Percentiles rank a stretch among this genome's conserved stretches.
Conservation (phyloP, 1,284 basidiomycete species). For the Xerocomus amazonicus region DNA sequence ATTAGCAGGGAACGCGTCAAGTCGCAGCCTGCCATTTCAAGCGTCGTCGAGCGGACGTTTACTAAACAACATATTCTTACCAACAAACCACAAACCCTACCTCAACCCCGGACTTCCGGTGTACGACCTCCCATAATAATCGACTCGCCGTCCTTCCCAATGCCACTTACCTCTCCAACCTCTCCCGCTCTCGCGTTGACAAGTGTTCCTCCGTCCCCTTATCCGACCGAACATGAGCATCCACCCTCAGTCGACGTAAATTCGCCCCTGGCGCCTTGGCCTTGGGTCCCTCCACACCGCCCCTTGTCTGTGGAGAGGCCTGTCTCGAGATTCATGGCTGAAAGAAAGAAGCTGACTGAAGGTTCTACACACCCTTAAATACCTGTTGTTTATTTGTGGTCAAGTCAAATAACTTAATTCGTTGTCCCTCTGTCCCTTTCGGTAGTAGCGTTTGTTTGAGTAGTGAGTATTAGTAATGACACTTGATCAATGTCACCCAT, state of each 20-base stretch:
- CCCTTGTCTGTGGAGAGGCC: conserved; percentile 37
- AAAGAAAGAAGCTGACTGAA: conserved; percentile 3
- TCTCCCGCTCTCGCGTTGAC: conserved; percentile 23
- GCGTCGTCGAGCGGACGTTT: conserved; percentile 27
- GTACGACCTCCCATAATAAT: conserved; percentile 9
- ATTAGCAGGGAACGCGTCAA: conserved; percentile 21
- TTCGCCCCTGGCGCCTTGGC: conserved; percentile 29
- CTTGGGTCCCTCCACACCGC: neutral
- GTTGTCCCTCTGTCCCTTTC: neutral
- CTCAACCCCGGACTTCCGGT: conserved; percentile 3
- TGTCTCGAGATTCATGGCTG: conserved; percentile 37
- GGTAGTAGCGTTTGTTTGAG: neutral
- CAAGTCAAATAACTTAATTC: too few relatives aligned
- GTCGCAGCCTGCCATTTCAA: conserved; percentile 30
- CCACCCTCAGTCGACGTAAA: conserved; percentile 40
- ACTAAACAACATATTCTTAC: conserved; percentile 13
- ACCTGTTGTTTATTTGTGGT: too few relatives aligned
- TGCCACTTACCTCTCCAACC: conserved; percentile 2
- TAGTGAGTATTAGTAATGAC: neutral
- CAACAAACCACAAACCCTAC: conserved; percentile 12
- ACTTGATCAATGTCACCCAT: neutral
- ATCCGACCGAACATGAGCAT: conserved; percentile 25
- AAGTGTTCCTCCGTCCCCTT: conserved; percentile 39
- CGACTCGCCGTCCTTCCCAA: conserved; percentile 27
- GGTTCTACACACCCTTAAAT: neutral